Conservation (phyloP, 2,329 filamentous ascomycete genomes). For the Nigrograna mackinnonii region DNA sequence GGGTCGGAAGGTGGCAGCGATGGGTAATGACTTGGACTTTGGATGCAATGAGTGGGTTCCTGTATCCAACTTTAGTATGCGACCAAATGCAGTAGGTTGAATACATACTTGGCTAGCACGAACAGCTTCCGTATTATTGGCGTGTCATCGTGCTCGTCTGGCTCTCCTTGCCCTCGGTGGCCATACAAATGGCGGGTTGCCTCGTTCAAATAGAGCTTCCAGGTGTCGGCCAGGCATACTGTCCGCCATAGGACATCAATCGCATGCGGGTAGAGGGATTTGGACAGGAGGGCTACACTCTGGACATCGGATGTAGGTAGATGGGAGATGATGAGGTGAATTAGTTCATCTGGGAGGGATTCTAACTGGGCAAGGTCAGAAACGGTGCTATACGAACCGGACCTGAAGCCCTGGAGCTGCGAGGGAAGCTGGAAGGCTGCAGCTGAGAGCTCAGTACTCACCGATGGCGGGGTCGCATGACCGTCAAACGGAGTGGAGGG, state of each 20-base stretch:
- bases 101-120: conserved; percentile 43
- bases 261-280: conserved; percentile 39
- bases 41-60: conserved; percentile 45
- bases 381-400: not conserved
- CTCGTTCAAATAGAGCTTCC: conserved; percentile 26
- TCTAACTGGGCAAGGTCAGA: conserved; percentile 32
- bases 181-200: conserved; percentile 12
- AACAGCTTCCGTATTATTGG: conserved; percentile 48
- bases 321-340: conserved; percentile 42
- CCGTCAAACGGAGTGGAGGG: not conserved
- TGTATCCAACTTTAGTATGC: no score
- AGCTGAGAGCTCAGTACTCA: not conserved
- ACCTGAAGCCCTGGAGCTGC: not conserved
- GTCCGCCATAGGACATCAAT: conserved; percentile 44
- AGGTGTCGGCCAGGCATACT: conserved; percentile 46
- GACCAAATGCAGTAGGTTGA: not conserved
- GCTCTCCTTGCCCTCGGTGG: conserved; percentile 16
- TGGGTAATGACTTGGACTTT: conserved; percentile 49
- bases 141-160: conserved; percentile 43
- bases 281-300: conserved; percentile 37
- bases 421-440: not conserved
- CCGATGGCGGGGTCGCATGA: not conserved
- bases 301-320: conserved; percentile 34
- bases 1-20: conserved; percentile 50
- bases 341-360: conserved; percentile 46